Evolutionary conservation across 768 basidiomycete genomes (phyloP).

Genomic region (Pleurotus eryngii): DNA sequence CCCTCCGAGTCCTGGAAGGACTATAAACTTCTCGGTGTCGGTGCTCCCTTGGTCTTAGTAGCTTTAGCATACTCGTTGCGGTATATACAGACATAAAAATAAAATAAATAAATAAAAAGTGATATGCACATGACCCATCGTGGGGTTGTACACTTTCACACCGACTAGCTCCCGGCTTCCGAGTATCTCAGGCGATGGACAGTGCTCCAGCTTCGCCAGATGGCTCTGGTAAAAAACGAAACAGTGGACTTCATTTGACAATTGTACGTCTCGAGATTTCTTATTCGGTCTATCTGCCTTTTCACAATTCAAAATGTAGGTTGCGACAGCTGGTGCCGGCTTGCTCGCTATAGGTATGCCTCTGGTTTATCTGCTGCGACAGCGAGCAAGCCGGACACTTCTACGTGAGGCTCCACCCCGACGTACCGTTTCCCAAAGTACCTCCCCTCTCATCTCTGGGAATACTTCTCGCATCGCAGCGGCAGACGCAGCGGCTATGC

Average conservation of each 20-base stretch:
- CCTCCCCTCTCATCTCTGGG: neutral
- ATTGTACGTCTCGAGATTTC: neutral
- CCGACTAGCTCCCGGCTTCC: too few relatives aligned
- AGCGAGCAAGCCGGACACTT: neutral
- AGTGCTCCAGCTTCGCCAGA: too few relatives aligned
- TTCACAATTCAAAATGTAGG: neutral
- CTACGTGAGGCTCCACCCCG: neutral
- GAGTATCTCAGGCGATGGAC: too few relatives aligned
- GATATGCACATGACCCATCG: too few relatives aligned
- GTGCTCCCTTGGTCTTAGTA: too few relatives aligned
- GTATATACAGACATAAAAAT: too few relatives aligned
- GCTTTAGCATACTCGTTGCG: too few relatives aligned
- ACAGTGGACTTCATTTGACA: neutral
- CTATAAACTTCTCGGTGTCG: too few relatives aligned
- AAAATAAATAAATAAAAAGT: too few relatives aligned
- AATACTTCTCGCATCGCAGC: neutral
- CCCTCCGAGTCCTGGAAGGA: too few relatives aligned
- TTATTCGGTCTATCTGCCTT: neutral
- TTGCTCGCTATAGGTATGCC: neutral
- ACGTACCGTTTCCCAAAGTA: slow-evolving; percentile 5
- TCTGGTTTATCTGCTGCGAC: slow-evolving; percentile 1
- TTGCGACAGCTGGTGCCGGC: neutral
- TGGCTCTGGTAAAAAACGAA: too few relatives aligned
- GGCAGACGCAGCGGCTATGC: neutral
- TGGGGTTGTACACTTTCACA: too few relatives aligned